phyloP scores from a whole-genome alignment of 352 stramenopile species.

The Blastocystis sp. region DNA sequence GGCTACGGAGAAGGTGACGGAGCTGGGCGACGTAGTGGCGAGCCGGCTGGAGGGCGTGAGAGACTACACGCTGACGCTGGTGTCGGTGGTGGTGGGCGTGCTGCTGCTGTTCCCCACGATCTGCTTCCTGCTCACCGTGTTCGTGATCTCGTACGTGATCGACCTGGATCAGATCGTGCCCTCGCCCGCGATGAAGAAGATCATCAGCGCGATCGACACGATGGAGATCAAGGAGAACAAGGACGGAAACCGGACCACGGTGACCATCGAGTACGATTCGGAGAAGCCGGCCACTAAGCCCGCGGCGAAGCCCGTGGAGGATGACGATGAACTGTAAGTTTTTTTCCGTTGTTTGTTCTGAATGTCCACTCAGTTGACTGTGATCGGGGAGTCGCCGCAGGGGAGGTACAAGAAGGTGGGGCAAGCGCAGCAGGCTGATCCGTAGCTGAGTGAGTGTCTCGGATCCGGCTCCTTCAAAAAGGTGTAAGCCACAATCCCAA shows the following conservation, averaged over 20 bases:
- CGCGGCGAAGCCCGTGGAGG: background rate
- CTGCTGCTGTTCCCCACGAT: conserved; percentile 40
- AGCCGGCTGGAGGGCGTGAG: background rate
- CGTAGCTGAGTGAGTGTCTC: conserved; percentile 55
- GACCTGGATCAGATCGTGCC: conserved; percentile 37
- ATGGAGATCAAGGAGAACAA: conserved; percentile 11
- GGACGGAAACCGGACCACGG: conserved; percentile 21
- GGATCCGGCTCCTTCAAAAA: conserved; percentile 61
- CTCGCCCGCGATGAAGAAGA: conserved; percentile 18
- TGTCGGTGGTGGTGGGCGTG: conserved; percentile 30
- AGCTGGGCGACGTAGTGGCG: background rate
- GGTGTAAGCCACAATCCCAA: background rate
- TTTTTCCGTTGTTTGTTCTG: background rate
- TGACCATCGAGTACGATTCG: conserved; percentile 41
- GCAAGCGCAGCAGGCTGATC: background rate
- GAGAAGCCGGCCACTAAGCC: background rate
- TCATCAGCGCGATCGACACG: conserved; percentile 7
- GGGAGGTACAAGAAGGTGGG: conserved; percentile 57
- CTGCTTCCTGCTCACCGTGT: conserved; percentile 10
- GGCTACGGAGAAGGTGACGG: conserved; percentile 42
- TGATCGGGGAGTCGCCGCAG: conserved; percentile 50
- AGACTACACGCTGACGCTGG: conserved; percentile 2
- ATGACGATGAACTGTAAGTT: conserved; percentile 50
- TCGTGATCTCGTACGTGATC: conserved; percentile 25
- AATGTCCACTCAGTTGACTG: conserved; percentile 11